These are phyloP conservation scores for Glutinoglossum americanum DNA, from an alignment of 495 filamentous ascomycete species.

Conservation along the genomic window DNA sequence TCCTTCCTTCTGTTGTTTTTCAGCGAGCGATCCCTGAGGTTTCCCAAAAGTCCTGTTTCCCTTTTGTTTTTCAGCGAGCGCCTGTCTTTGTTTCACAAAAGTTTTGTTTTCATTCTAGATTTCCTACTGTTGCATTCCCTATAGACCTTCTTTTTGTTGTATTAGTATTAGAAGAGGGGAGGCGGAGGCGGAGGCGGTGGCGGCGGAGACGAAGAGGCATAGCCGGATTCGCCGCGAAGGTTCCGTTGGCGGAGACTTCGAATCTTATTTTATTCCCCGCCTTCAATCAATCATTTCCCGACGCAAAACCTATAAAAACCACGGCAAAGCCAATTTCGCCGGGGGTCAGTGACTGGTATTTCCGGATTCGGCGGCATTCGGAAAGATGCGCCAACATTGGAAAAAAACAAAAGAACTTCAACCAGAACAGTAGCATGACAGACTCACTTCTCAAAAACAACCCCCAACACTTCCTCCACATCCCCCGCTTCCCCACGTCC, in stretches of 20 bases:
- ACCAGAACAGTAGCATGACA: no score
- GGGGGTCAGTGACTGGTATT: conserved; percentile 10
- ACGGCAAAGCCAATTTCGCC: no score
- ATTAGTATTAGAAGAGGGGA: neutral
- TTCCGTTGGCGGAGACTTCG: no score
- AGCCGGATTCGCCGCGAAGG: no score
- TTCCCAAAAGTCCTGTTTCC: neutral
- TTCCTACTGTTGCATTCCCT: neutral
- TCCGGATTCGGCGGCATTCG: no score
- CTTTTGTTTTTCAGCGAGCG: conserved; percentile 3
- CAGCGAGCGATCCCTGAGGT: neutral
- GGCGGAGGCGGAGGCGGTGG: neutral
- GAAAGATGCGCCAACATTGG: no score
- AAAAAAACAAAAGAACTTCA: no score
- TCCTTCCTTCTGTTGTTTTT: neutral
- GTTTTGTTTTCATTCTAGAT: conserved; percentile 2
- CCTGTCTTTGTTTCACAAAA: neutral
- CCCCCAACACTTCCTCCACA: conserved; percentile 89
- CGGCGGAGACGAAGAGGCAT: neutral
- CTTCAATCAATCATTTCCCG: no score
- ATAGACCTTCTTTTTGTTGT: no score
- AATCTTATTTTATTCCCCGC: no score
- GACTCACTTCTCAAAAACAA: conserved; percentile 87
- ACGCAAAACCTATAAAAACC: conserved; percentile 32
- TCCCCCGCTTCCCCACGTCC: conserved; percentile 72